Evolutionary conservation across 495 filamentous ascomycete species (phyloP), one percentile per base, ranked within the genome.

Genomic region (Aspergillus affinis): DNA sequence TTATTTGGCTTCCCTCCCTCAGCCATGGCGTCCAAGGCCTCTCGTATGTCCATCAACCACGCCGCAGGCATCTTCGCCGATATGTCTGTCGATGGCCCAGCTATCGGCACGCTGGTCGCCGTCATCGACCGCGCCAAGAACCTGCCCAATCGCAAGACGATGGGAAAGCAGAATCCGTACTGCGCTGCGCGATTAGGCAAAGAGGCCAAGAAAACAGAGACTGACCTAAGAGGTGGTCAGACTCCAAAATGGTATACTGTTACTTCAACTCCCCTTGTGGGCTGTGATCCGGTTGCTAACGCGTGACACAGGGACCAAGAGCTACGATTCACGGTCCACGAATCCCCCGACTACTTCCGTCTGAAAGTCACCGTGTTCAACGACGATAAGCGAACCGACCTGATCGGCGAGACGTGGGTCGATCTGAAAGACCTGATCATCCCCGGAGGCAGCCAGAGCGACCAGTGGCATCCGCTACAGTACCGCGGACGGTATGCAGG

Each of bases 141-240:
- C 70, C 79, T 99, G 56, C 94, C 95, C 46, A 99, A 98, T 73
- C 79, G 91, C 61, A 93, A 93, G 79, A 91, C 91, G 3, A 96
- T 98, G 81, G 93, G 95, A 56, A 99, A 99, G 77, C 94, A 99
- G 76, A 92, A 97, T 71, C 93, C 95, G 7, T 99, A 97, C 70
- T 97, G 92, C 75, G 93, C 95, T 50, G 92, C 90, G 41, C 82
- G 94, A 48, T 75, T 99, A 30, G 94, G 93, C 10, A 99, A 99
- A 72, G 93, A 98, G 75, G 95, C 93, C 18, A 96, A 96, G 82
- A 97, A 97, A 77, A 99, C 94, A 2, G 90, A 90, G 27, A 97
- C 93, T 6, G 95, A 99, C 75, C 86, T 92, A 61, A 81, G 94
- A 68, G 94, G 94, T 59, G 94, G 94, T 48, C 94, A 99, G 75